Evolutionary conservation across 108 stramenopile genomes (phyloP).

Genomic region (Chaetoceros tenuissimus): DNA sequence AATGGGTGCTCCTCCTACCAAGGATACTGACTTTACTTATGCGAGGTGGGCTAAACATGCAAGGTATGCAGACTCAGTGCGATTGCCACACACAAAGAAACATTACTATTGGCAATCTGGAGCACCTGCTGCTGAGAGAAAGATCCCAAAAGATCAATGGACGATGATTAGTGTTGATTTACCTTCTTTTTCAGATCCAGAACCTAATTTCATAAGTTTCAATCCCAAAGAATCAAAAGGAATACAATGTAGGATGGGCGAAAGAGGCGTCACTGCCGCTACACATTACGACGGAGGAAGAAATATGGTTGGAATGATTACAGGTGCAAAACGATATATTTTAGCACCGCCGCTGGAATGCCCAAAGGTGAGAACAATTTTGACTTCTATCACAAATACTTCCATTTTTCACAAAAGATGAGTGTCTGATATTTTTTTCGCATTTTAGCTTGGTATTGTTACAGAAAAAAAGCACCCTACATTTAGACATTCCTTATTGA

Average conservation of each 20-base stretch:
- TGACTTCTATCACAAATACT: conserved; percentile 12
- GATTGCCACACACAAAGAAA: conserved; percentile 35
- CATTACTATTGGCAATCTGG: conserved; percentile 82
- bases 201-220: conserved; percentile 52
- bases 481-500: conserved; percentile 81
- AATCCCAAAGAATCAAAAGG: conserved; percentile 66
- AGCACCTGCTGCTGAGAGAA: conserved; percentile 48
- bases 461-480: conserved; percentile 41
- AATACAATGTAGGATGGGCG: conserved; percentile 82
- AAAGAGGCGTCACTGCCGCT: conserved; percentile 88
- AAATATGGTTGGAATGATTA: conserved; percentile 92
- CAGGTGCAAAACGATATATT: conserved; percentile 87
- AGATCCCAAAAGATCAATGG: conserved; percentile 27
- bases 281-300: conserved; percentile 90
- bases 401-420: not conserved
- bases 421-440: conserved; percentile 20
- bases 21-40: conserved; percentile 61
- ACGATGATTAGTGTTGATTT: conserved; percentile 70
- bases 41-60: conserved; percentile 65
- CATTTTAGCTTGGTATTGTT: conserved; percentile 61
- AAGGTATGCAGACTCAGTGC: conserved; percentile 60
- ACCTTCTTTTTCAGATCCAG: conserved; percentile 53
- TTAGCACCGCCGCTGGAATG: conserved; percentile 59
- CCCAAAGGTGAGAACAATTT: conserved; percentile 11
- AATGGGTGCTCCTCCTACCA: conserved; percentile 62